phyloP scores from a whole-genome alignment of 2,329 filamentous ascomycete species.

The Aspergillus amoenus region DNA sequence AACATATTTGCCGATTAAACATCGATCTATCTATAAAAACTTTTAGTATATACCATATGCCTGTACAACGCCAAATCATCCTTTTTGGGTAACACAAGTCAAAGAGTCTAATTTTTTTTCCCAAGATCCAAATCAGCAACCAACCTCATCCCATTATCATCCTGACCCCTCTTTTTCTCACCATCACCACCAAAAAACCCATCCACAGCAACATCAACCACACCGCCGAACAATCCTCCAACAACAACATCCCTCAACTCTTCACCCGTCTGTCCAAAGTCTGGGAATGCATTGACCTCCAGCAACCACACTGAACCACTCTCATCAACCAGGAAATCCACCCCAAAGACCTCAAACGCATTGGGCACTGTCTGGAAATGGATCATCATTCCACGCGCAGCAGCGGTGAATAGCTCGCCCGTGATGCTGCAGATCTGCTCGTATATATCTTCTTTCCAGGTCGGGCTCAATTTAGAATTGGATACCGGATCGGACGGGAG shows the following conservation, averaged over 20 bases:
- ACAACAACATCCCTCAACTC: constrained; percentile 69
- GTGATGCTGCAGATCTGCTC: constrained; percentile 71
- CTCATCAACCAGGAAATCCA: constrained; percentile 83
- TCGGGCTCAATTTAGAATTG: constrained; percentile 29
- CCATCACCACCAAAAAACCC: constrained; percentile 61
- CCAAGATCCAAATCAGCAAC: constrained; percentile 45
- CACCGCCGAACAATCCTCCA: constrained; percentile 71
- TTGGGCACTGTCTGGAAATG: constrained; percentile 90
- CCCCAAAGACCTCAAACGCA: constrained; percentile 86
- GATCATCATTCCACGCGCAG: constrained; percentile 76
- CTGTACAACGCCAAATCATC: constrained; percentile 24
- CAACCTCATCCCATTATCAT: constrained; percentile 30
- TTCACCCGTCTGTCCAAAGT: constrained; percentile 87
- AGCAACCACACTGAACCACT: constrained; percentile 69
- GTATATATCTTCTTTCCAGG: constrained; percentile 64
- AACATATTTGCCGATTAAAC: background rate
- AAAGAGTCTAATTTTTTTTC: constrained; percentile 14
- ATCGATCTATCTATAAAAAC: background rate
- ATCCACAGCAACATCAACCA: constrained; percentile 65
- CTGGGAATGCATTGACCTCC: constrained; percentile 94
- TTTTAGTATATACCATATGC: background rate
- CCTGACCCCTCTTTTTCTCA: constrained; percentile 14
- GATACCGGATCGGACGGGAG: constrained; percentile 43
- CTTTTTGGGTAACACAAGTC: background rate
- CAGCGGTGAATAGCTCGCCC: constrained; percentile 80